Evolutionary conservation across 2,329 filamentous ascomycete genomes (phyloP).

Genomic region (Scedosporium minutisporum): DNA sequence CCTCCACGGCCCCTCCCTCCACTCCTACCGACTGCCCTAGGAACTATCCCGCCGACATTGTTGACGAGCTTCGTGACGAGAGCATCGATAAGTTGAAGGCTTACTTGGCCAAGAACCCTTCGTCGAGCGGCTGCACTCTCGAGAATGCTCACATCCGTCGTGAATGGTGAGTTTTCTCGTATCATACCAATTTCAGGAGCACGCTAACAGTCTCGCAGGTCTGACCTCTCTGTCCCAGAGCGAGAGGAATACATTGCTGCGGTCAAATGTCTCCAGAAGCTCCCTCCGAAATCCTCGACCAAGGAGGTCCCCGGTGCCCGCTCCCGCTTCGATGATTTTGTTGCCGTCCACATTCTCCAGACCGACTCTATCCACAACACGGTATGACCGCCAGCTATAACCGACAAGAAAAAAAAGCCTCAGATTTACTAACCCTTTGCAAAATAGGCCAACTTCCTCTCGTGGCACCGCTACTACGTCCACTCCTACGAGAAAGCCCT

Average conservation of each 20-base stretch:
- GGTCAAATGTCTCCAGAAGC: conserved; percentile 31
- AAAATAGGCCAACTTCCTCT: conserved; percentile 16
- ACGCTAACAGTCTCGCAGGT: background rate
- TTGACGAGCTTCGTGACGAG: conserved; percentile 10
- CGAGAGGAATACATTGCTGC: conserved; percentile 31
- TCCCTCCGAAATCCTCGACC: conserved; percentile 23
- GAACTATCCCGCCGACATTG: conserved; percentile 10
- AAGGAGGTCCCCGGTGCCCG: conserved; percentile 29
- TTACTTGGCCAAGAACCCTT: conserved; percentile 6
- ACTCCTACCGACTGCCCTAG: background rate
- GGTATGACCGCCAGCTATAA: background rate
- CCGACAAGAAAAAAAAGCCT: background rate
- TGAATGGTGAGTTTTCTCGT: background rate
- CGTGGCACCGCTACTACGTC: conserved; percentile 22
- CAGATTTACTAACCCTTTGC: background rate
- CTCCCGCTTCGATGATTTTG: conserved; percentile 39
- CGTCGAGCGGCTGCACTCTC: conserved; percentile 8
- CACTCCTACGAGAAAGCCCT: conserved; percentile 22
- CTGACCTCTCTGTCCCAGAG: conserved; percentile 14
- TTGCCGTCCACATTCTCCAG: conserved; percentile 37
- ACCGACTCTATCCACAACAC: conserved; percentile 31
- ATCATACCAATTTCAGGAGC: background rate
- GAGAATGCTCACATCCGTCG: conserved; percentile 8
- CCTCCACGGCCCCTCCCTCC: background rate
- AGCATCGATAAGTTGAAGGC: conserved; percentile 9